Base-by-base conservation (phyloP, 2,329 filamentous ascomycete species). In the Fusarium sp. region DNA sequence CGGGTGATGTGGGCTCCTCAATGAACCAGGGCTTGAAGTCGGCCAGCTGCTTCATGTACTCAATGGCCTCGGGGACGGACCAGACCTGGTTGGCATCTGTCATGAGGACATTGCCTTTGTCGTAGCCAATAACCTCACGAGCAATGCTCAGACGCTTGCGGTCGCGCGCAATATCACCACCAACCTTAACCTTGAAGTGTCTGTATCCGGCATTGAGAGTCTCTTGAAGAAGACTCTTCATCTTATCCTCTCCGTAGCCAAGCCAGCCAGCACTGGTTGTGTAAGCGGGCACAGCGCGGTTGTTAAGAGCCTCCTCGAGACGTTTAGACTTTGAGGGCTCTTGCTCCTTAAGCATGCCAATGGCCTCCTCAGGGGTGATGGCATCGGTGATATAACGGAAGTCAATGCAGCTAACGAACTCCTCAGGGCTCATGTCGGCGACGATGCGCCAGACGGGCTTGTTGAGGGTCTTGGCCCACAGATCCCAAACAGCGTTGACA, bases 301-400 rank as follows among this genome's bases (percentile, higher is more conserved):
- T 91, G 59, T 85, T 80, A 73, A 93, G 84, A 1, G 93, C 94
- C 70, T 97, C 92, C 72, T 87, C 81, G 23, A 97, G 81, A 53
- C 94, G 86, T 74, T 88, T 81, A 35, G 85, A 83, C 83, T 97
- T 97, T 37, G 88, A 90, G 3, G 78, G 71, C 79, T 92, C 89
- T 21, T 85, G 81, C 74, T 87, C 86, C 71, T 85, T 86, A 42
- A 97, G 83, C 76, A 97, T 83, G 21, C 83, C 83, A 36, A 97
- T 77, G 0, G 93, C 93, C 78, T 97, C 94, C 39, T 93, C 90
- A 0, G 92, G 92, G 0, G 93, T 97, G 69, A 97, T 84, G n/a
- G 93, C 93, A 80, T 97, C 94, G 23, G 92, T 96, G 78, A 97
- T 96, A 81, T 97, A 97, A 48, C 94, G 87, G 83, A 97, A 97